These are phyloP conservation scores for Podila clonocystis DNA, from an alignment of 192 early-diverging fungal species.

Conservation along the genomic window DNA sequence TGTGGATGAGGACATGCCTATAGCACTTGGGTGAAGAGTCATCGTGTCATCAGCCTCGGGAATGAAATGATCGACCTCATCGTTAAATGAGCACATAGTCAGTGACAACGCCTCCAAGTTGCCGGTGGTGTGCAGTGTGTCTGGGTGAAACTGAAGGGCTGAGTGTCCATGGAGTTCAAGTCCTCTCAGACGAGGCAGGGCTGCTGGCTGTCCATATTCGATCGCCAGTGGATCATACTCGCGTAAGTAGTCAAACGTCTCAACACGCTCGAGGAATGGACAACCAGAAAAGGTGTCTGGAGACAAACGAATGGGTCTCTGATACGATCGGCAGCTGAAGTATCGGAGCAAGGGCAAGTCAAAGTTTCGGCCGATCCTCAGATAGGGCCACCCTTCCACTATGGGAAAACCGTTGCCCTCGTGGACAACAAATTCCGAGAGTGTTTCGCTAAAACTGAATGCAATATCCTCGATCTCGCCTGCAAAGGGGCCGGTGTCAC, in stretches of 20 bases:
- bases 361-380: neutral
- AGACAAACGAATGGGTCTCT: too few relatives aligned
- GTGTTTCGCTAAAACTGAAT: conserved; percentile 3
- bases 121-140: neutral
- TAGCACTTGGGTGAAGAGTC: neutral
- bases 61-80: neutral
- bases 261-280: neutral
- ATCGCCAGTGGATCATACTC: neutral
- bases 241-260: neutral
- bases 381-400: neutral
- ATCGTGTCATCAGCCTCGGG: neutral
- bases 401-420: neutral
- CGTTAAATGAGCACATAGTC: neutral
- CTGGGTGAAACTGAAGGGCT: neutral
- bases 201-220: neutral
- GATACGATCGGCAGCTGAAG: neutral
- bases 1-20: neutral
- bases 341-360: neutral
- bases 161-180: neutral
- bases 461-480: conserved; percentile 12
- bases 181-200: neutral
- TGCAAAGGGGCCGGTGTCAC: neutral
- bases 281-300: neutral
- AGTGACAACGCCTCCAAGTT: neutral
- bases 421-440: neutral